These are phyloP conservation scores for Lactifluus hygrophoroides DNA, from an alignment of 768 basidiomycete species.

Conservation along the genomic window DNA sequence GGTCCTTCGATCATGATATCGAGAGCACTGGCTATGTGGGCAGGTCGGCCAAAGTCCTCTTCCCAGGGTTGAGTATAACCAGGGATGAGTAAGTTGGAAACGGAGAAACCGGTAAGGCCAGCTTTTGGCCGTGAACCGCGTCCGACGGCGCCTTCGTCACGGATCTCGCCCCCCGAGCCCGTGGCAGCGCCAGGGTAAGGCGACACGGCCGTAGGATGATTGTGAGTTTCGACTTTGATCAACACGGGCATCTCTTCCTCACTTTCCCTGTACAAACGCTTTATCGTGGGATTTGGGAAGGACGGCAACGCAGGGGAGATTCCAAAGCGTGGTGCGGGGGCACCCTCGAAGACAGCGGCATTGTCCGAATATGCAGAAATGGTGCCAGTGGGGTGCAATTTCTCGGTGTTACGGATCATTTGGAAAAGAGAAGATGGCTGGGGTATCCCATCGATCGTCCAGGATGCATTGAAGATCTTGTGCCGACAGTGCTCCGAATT, in stretches of 20 bases:
- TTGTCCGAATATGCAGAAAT: conserved; percentile 98
- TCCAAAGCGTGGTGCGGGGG: conserved; percentile 65
- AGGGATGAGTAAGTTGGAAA: conserved; percentile 89
- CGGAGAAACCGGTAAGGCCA: conserved; percentile 86
- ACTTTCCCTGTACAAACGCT: conserved; percentile 42
- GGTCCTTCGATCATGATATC: conserved; percentile 98
- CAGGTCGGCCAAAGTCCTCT: conserved; percentile 81
- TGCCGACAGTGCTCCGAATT: conserved; percentile 99
- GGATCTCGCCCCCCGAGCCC: conserved; percentile 96
- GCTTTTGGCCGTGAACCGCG: conserved; percentile 95
- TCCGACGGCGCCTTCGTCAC: conserved; percentile 96
- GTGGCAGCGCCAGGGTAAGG: conserved; percentile 99
- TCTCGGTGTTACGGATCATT: conserved; percentile 97
- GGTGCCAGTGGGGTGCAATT: conserved; percentile 62
- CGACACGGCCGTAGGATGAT: conserved; percentile 97
- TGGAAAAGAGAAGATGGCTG: conserved; percentile 76
- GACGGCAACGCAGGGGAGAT: conserved; percentile 29
- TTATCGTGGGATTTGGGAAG: conserved; percentile 19
- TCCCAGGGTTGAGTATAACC: conserved; percentile 94
- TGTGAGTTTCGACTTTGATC: conserved; percentile 98
- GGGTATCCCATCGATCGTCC: conserved; percentile 72
- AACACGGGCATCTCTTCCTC: conserved; percentile 79
- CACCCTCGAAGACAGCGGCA: conserved; percentile 87
- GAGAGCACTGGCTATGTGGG: conserved; percentile 85
- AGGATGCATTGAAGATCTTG: conserved; percentile 98